Evolutionary conservation across 805 yeast species (phyloP).

Genomic region (Starmerella floricola): DNA sequence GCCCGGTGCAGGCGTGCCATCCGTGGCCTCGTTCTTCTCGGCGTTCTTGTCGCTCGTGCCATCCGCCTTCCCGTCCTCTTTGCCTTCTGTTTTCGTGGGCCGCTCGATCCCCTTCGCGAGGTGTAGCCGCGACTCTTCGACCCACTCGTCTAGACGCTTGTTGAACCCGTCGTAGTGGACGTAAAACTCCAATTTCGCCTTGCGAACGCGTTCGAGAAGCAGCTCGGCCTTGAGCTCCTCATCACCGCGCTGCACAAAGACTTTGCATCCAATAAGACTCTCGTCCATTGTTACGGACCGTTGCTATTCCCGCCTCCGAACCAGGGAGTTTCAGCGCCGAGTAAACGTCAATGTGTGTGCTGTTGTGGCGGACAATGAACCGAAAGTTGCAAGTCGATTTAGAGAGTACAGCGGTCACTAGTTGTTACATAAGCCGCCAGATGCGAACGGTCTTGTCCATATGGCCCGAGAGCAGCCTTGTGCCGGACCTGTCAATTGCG

Average conservation of each 20-base stretch:
- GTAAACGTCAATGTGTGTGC: background rate
- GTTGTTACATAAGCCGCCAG: conserved; percentile 31
- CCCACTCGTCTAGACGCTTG: conserved; percentile 96
- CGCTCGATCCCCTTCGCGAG: conserved; percentile 53
- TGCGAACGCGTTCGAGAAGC: conserved; percentile 58
- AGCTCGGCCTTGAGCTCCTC: conserved; percentile 76
- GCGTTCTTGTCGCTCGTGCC: conserved; percentile 22
- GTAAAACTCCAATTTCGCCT: conserved; percentile 69
- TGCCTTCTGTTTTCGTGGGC: conserved; percentile 46
- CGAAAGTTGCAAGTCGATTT: background rate
- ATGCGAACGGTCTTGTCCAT: conserved; percentile 67
- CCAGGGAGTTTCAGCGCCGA: background rate
- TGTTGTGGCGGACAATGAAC: background rate
- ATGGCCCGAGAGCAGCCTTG: conserved; percentile 73
- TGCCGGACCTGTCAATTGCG: conserved; percentile 65
- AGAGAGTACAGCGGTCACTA: background rate
- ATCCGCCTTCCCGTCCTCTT: conserved; percentile 19
- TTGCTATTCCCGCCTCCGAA: background rate
- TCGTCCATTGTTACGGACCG: conserved; percentile 1
- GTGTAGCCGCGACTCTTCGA: conserved; percentile 58
- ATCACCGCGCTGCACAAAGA: conserved; percentile 69
- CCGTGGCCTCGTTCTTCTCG: conserved; percentile 27
- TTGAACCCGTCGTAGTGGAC: conserved; percentile 92
- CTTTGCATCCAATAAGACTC: conserved; percentile 57
- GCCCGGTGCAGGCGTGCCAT: conserved; percentile 56